These are phyloP conservation scores for Erythrophleum fordii DNA, from an alignment of 306 rosid genomes.

Conservation along the genomic window DNA sequence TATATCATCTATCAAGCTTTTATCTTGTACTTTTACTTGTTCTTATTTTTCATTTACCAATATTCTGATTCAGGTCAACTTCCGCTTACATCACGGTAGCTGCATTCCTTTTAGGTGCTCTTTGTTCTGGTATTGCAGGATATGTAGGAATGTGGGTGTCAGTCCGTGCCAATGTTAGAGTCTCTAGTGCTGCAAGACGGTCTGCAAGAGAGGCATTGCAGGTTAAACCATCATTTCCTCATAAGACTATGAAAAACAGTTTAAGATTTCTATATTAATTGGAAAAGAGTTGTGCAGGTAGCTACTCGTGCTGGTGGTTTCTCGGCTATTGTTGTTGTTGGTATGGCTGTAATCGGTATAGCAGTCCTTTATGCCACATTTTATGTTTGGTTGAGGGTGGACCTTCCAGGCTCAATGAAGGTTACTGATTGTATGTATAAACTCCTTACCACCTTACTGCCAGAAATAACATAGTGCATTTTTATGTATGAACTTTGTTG, in stretches of 20 bases:
- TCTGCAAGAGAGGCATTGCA: slow-evolving; percentile 99
- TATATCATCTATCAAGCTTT: slow-evolving; percentile 9
- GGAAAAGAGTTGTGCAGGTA: slow-evolving; percentile 65
- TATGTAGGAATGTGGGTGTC: slow-evolving; percentile 99
- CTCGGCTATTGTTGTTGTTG: slow-evolving; percentile 93
- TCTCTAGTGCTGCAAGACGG: slow-evolving; percentile 98
- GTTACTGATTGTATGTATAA: slow-evolving; percentile 88
- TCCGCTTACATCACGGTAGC: slow-evolving; percentile 94
- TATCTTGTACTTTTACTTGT: slow-evolving; percentile 25
- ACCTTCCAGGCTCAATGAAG: slow-evolving; percentile 86
- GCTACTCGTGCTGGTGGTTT: slow-evolving; percentile 99
- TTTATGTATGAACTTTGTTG: slow-evolving; percentile 20
- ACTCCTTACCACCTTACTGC: slow-evolving; percentile 46
- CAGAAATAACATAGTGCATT: neutral
- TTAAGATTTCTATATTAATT: slow-evolving; percentile 42
- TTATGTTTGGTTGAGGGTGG: slow-evolving; percentile 96
- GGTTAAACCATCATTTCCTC: slow-evolving; percentile 56
- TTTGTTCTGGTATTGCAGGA: slow-evolving; percentile 97
- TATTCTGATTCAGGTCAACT: slow-evolving; percentile 73
- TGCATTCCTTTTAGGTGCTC: slow-evolving; percentile 93
- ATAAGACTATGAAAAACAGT: slow-evolving; percentile 30
- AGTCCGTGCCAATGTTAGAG: slow-evolving; percentile 99
- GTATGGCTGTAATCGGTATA: slow-evolving; percentile 97
- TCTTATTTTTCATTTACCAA: slow-evolving; percentile 35
- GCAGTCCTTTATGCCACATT: slow-evolving; percentile 91